These are phyloP conservation scores for Leccinum longicurvipes DNA, from an alignment of 768 basidiomycete genomes.

Conservation along the genomic window DNA sequence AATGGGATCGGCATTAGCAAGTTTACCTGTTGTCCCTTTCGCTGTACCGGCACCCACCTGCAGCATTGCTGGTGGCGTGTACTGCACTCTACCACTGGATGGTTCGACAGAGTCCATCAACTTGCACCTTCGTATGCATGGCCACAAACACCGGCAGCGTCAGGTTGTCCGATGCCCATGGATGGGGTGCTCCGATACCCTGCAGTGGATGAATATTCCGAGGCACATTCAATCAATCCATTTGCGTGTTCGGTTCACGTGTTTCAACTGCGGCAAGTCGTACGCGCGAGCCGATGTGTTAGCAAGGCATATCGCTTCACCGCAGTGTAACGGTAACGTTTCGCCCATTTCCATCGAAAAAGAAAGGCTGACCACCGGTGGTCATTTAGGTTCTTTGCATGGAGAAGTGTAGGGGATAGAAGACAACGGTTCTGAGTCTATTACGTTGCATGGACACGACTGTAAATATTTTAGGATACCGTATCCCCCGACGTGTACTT, in stretches of 20 bases:
- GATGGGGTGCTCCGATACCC: conserved; percentile 1
- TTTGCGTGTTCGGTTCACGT: background rate
- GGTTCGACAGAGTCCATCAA: background rate
- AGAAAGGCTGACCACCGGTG: background rate
- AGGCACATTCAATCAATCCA: conserved; percentile 11
- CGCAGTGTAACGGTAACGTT: conserved; percentile 4
- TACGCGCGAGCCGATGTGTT: conserved; percentile 8
- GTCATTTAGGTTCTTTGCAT: background rate
- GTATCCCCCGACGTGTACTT: no score
- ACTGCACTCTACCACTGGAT: conserved; percentile 1
- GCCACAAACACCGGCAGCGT: conserved; percentile 2
- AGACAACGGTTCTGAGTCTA: no score
- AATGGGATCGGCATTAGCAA: background rate
- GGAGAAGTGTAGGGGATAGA: background rate
- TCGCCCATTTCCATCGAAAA: background rate
- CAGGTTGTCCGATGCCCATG: conserved; percentile 6
- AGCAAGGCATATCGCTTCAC: background rate
- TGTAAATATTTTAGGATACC: no score
- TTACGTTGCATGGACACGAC: background rate
- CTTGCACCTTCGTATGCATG: conserved; percentile 12
- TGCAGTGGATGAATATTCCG: conserved; percentile 4
- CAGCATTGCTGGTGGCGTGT: background rate
- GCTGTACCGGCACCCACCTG: background rate
- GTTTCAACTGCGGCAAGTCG: background rate
- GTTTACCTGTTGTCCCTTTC: background rate